Evolutionary conservation across 73 alveolate species (phyloP).

Genomic region (Paramecium biaurelia): DNA sequence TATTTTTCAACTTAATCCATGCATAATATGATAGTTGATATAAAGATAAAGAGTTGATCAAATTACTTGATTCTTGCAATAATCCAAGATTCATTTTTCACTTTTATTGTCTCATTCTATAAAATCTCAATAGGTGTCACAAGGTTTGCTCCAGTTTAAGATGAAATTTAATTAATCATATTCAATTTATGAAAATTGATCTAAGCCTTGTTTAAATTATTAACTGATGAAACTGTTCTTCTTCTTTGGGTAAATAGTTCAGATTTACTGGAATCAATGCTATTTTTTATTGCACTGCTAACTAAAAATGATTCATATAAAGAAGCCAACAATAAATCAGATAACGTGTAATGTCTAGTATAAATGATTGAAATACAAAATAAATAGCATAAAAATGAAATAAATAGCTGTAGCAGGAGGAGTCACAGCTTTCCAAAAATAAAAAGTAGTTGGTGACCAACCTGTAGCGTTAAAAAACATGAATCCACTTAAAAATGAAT

Average conservation of each 20-base stretch:
- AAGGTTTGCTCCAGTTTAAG: background rate
- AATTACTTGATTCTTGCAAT: background rate
- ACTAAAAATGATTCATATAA: constrained; percentile 19
- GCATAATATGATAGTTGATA: background rate
- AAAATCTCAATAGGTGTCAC: background rate
- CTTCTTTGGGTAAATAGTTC: background rate
- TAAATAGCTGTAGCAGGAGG: background rate
- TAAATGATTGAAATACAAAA: background rate
- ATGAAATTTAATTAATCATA: background rate
- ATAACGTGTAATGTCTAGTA: background rate
- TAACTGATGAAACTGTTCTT: background rate
- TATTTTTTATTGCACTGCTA: constrained; percentile 28
- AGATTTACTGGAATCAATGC: background rate
- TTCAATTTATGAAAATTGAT: constrained; percentile 27
- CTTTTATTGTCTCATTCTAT: background rate
- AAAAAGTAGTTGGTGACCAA: constrained; percentile 4
- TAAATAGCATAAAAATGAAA: background rate
- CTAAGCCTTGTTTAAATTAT: background rate
- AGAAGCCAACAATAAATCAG: constrained; percentile 21
- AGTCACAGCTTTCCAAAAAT: constrained; percentile 29
- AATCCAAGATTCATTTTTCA: background rate
- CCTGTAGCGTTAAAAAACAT: constrained; percentile 41
- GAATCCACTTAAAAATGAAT: background rate
- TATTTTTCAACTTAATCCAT: background rate
- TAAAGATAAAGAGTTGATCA: background rate